These are phyloP conservation scores for Zea luxurians DNA, from an alignment of 176 grass and related monocot genomes.

Conservation along the genomic window DNA sequence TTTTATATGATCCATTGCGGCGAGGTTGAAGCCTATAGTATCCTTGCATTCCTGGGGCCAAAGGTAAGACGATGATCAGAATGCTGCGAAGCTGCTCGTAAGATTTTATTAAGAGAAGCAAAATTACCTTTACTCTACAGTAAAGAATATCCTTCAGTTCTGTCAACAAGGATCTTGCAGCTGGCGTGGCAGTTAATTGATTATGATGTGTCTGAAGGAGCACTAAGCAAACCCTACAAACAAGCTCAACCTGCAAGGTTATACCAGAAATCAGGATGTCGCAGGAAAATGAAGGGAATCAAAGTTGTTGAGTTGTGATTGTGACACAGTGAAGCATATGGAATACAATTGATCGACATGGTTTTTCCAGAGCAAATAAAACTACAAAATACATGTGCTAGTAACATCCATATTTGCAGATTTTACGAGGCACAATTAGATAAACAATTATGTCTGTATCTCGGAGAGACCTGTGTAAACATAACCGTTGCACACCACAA, in stretches of 20 bases:
- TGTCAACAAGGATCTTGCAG: conserved; percentile 67
- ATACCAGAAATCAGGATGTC: conserved; percentile 23
- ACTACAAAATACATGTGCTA: background rate
- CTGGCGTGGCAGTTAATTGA: conserved; percentile 67
- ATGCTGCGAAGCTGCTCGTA: background rate
- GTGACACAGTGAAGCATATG: background rate
- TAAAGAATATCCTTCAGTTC: conserved; percentile 69
- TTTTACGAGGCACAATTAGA: background rate
- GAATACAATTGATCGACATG: conserved; percentile 8
- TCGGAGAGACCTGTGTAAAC: background rate
- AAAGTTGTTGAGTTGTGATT: background rate
- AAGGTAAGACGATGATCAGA: background rate
- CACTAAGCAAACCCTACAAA: conserved; percentile 70
- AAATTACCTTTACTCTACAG: conserved; percentile 74
- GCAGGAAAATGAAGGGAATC: background rate
- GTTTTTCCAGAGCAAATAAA: background rate
- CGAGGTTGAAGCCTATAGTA: conserved; percentile 87
- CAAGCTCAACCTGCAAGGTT: conserved; percentile 80
- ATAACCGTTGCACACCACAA: background rate
- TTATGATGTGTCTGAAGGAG: conserved; percentile 95
- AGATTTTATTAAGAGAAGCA: background rate
- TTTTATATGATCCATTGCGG: conserved; percentile 88
- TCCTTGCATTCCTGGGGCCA: conserved; percentile 71
- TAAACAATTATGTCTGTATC: background rate
- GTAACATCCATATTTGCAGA: background rate